These are phyloP conservation scores for Phytopythium sindhum DNA, from an alignment of 352 stramenopile species.

Conservation along the genomic window DNA sequence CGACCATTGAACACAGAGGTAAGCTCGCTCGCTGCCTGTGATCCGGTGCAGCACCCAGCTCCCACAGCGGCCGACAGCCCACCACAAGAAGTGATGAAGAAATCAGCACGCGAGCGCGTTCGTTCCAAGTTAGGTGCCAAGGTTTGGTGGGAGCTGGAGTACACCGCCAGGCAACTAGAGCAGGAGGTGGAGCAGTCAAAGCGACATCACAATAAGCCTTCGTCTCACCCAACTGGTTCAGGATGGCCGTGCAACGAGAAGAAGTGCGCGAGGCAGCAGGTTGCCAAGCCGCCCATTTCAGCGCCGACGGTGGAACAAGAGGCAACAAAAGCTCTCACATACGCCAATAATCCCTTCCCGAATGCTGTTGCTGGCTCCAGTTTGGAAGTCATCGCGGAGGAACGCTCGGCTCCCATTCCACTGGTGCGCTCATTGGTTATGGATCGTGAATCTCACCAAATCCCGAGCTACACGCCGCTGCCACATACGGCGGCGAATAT, in stretches of 20 bases:
- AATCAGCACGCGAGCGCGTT: neutral
- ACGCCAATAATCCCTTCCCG: neutral
- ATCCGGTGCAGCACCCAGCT: neutral
- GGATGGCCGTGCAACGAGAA: neutral
- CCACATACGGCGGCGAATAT: neutral
- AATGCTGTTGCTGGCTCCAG: neutral
- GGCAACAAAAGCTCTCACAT: neutral
- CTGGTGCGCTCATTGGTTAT: neutral
- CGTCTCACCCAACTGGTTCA: too few species aligned
- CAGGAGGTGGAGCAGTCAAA: constrained; percentile 13
- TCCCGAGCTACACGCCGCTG: neutral
- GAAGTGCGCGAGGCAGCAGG: neutral
- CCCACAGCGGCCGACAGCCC: neutral
- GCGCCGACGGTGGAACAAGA: neutral
- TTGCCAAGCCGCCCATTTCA: neutral
- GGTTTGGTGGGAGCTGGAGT: constrained; percentile 71
- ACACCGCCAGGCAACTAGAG: constrained; percentile 34
- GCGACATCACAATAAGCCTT: neutral
- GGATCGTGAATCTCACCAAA: neutral
- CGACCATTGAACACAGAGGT: neutral
- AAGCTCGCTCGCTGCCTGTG: neutral
- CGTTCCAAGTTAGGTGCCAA: constrained; percentile 45
- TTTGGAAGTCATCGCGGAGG: neutral
- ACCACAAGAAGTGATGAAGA: neutral
- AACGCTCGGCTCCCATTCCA: neutral